Conservation (phyloP, 2,329 filamentous ascomycete genomes). For the Colletotrichum paranaense region DNA sequence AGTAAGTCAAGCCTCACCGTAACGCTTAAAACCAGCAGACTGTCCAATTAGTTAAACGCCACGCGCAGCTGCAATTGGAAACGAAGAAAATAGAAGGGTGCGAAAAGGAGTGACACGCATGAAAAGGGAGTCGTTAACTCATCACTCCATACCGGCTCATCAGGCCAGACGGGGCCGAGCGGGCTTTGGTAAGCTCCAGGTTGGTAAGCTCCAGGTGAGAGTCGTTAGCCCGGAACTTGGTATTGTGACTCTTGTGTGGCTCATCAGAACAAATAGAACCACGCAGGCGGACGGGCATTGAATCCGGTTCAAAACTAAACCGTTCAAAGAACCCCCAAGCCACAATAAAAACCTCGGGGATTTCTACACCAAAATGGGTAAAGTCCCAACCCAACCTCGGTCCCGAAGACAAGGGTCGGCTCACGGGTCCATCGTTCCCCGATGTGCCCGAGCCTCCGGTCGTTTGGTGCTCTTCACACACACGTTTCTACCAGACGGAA, state of each 20-base stretch:
- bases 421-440: neutral
- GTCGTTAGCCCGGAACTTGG: neutral
- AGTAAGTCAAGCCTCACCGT: neutral
- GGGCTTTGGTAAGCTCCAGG: neutral
- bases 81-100: neutral
- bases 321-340: neutral
- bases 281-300: neutral
- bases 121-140: neutral
- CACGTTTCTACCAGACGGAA: too few species aligned
- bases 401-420: neutral
- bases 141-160: neutral
- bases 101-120: neutral
- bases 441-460: neutral
- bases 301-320: neutral
- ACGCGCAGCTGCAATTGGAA: neutral
- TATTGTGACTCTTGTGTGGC: neutral
- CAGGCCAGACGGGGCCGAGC: neutral
- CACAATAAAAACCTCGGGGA: neutral
- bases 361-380: neutral
- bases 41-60: neutral
- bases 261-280: neutral
- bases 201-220: neutral
- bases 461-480: neutral
- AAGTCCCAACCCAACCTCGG: neutral
- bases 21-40: neutral